These are phyloP conservation scores for Paralagenidium karlingii DNA, from an alignment of 352 stramenopile genomes.

Conservation along the genomic window DNA sequence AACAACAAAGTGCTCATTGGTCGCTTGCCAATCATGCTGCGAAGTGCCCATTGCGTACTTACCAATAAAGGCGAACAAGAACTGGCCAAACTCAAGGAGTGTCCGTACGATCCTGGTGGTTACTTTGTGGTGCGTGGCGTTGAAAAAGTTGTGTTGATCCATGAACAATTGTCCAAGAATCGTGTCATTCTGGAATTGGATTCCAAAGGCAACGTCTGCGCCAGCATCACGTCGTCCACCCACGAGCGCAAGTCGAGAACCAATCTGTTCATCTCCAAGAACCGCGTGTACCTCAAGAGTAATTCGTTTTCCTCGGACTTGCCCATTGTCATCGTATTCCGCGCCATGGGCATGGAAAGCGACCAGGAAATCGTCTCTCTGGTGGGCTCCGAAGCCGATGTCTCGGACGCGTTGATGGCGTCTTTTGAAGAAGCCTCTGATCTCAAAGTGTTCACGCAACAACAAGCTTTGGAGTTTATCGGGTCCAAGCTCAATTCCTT, in stretches of 20 bases:
- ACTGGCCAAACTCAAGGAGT: constrained; percentile 97
- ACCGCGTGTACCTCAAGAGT: constrained; percentile 96
- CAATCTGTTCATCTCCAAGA: constrained; percentile 97
- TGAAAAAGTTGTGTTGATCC: constrained; percentile 99
- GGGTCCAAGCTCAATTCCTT: constrained; percentile 90
- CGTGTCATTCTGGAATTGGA: constrained; percentile 99
- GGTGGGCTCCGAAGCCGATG: constrained; percentile 88
- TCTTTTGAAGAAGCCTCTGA: constrained; percentile 94
- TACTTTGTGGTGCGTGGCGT: constrained; percentile 99
- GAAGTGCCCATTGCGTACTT: constrained; percentile 94
- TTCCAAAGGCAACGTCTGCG: constrained; percentile 82
- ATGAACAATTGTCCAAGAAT: constrained; percentile 99
- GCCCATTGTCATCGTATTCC: constrained; percentile 94
- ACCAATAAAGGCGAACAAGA: constrained; percentile 89
- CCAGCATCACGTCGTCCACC: constrained; percentile 97
- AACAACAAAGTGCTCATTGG: constrained; percentile 96
- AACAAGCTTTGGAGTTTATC: constrained; percentile 94
- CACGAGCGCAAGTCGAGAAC: constrained; percentile 96
- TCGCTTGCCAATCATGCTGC: constrained; percentile 97
- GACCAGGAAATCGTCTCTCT: constrained; percentile 98
- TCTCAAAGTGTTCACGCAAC: constrained; percentile 93
- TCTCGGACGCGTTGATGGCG: constrained; percentile 90
- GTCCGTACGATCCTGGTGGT: constrained; percentile 97
- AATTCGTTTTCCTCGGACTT: constrained; percentile 97
- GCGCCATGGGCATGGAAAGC: constrained; percentile 96